Conservation (phyloP, 257 asterid genomes). For the Solanum bulbocastanum region DNA sequence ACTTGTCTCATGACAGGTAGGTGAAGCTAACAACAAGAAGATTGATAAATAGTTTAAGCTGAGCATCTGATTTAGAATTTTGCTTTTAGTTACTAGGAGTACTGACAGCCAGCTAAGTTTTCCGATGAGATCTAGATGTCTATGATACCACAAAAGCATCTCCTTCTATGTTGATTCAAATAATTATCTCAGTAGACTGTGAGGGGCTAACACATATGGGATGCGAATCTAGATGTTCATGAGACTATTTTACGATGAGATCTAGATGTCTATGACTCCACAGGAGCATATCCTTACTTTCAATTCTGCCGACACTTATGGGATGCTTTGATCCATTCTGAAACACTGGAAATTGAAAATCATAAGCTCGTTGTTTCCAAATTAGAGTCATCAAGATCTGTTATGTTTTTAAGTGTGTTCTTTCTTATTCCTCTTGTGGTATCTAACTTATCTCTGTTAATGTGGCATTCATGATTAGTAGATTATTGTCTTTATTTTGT, state of each 20-base stretch:
- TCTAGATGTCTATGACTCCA: background rate
- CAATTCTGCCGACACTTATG: background rate
- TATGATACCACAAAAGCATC: background rate
- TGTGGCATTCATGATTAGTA: background rate
- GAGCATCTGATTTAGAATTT: slow-evolving; percentile 6
- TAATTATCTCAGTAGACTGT: background rate
- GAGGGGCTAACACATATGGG: background rate
- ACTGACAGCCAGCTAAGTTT: slow-evolving; percentile 11
- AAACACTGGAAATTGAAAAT: background rate
- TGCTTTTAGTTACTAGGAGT: slow-evolving; percentile 10
- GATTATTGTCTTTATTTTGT: background rate
- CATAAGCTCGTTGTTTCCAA: background rate
- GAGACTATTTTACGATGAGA: background rate
- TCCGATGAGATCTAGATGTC: background rate
- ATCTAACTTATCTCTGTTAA: background rate
- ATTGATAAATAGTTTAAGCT: slow-evolving; percentile 16
- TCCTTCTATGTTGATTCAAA: background rate
- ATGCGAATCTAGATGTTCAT: background rate
- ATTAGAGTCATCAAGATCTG: background rate
- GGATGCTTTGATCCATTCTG: background rate
- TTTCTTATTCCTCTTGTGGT: background rate
- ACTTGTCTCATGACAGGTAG: slow-evolving; percentile 32
- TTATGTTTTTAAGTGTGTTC: background rate
- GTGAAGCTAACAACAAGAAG: slow-evolving; percentile 40
- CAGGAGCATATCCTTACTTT: background rate